Conservation (phyloP, 1,284 basidiomycete genomes). For the Hymenochaete sp. region DNA sequence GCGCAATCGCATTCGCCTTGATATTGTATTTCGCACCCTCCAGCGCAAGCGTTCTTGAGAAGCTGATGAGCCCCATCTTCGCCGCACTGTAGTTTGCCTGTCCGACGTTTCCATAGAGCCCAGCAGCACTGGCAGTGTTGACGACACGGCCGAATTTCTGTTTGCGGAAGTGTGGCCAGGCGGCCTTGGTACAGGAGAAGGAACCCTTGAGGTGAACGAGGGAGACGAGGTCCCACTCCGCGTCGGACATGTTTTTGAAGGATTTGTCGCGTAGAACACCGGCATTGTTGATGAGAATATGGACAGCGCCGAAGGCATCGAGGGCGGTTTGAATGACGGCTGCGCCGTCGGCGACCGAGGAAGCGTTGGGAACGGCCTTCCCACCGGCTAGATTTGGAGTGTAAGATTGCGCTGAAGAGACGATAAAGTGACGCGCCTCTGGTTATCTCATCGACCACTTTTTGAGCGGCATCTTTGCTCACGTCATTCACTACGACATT, state of each 20-base stretch:
- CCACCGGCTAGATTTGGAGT: conserved; percentile 59
- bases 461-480: conserved; percentile 81
- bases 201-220: conserved; percentile 94
- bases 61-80: conserved; percentile 84
- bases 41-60: conserved; percentile 86
- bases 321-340: conserved; percentile 85
- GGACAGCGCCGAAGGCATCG: conserved; percentile 78
- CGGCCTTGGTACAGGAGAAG: conserved; percentile 92
- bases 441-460: conserved; percentile 86
- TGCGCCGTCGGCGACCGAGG: conserved; percentile 84
- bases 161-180: conserved; percentile 92
- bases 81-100: conserved; percentile 91
- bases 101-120: conserved; percentile 89
- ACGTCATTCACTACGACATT: conserved; percentile 97
- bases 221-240: conserved; percentile 81
- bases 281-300: conserved; percentile 92
- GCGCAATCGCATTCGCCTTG: conserved; percentile 80
- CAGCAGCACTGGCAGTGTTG: conserved; percentile 87
- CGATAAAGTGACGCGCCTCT: conserved; percentile 45
- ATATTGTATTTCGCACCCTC: conserved; percentile 95
- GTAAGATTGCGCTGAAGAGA: not conserved
- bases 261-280: conserved; percentile 69
- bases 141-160: conserved; percentile 91
- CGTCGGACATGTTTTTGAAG: conserved; percentile 89
- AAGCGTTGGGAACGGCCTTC: conserved; percentile 78